These are phyloP conservation scores for Cupressus sempervirens DNA, from an alignment of 75 land plant genomes.

Conservation along the genomic window DNA sequence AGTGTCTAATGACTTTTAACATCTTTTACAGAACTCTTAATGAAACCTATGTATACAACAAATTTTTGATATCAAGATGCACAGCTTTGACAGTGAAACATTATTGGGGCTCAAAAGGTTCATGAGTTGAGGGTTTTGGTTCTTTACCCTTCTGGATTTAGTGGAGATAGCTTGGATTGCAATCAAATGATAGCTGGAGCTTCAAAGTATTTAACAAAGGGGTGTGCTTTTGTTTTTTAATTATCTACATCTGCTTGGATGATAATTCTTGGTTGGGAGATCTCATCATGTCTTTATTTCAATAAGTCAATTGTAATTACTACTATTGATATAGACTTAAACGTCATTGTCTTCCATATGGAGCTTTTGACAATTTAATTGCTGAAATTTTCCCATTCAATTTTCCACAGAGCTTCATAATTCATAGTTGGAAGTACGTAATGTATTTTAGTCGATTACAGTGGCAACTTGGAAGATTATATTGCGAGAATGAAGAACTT, in stretches of 20 bases:
- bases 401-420: background rate
- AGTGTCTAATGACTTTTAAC: background rate
- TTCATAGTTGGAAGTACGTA: background rate
- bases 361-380: background rate
- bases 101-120: background rate
- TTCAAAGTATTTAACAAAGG: background rate
- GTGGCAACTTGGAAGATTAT: background rate
- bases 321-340: background rate
- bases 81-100: background rate
- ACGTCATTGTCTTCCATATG: background rate
- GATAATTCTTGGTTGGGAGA: background rate
- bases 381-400: background rate
- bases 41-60: background rate
- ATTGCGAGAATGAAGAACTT: background rate
- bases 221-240: background rate
- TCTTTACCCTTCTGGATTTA: background rate
- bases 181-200: background rate
- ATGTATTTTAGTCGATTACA: background rate
- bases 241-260: background rate
- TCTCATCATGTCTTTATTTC: background rate
- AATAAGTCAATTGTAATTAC: background rate
- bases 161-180: background rate
- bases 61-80: background rate
- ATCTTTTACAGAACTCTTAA: background rate
- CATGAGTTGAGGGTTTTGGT: background rate